phyloP scores from a whole-genome alignment of 345 rosid species.

The Fremontodendron californicum region DNA sequence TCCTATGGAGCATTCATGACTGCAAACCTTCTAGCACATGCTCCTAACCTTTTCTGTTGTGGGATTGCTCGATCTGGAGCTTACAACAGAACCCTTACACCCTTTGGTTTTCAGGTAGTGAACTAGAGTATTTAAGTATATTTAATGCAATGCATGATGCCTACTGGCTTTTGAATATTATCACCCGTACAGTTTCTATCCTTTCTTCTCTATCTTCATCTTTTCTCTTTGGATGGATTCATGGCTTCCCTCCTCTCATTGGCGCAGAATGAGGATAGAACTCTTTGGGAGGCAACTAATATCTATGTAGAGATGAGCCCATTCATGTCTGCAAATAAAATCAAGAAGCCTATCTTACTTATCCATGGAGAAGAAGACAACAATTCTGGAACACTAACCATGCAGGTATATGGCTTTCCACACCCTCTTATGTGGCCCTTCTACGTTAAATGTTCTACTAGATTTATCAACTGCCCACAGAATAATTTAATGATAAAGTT shows the following conservation, averaged over 20 bases:
- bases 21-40: constrained; percentile 94
- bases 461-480: not conserved
- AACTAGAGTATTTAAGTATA: not conserved
- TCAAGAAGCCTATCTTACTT: constrained; percentile 93
- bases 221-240: constrained; percentile 13
- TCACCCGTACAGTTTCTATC: not conserved
- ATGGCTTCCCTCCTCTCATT: constrained; percentile 11
- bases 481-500: not conserved
- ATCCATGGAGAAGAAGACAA: constrained; percentile 98
- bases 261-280: constrained; percentile 86
- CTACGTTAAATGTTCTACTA: not conserved
- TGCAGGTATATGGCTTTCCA: constrained; percentile 61
- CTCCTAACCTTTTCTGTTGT: constrained; percentile 94
- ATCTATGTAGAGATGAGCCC: constrained; percentile 98
- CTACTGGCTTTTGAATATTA: not conserved
- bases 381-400: constrained; percentile 91
- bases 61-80: constrained; percentile 99
- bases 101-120: constrained; percentile 94
- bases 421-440: not conserved
- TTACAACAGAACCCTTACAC: constrained; percentile 96
- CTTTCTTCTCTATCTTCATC: not conserved
- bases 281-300: constrained; percentile 90
- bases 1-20: constrained; percentile 99
- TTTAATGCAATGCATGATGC: not conserved
- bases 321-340: constrained; percentile 89